These are phyloP conservation scores for Pythium monospermum DNA, from an alignment of 352 stramenopile species.

Conservation along the genomic window DNA sequence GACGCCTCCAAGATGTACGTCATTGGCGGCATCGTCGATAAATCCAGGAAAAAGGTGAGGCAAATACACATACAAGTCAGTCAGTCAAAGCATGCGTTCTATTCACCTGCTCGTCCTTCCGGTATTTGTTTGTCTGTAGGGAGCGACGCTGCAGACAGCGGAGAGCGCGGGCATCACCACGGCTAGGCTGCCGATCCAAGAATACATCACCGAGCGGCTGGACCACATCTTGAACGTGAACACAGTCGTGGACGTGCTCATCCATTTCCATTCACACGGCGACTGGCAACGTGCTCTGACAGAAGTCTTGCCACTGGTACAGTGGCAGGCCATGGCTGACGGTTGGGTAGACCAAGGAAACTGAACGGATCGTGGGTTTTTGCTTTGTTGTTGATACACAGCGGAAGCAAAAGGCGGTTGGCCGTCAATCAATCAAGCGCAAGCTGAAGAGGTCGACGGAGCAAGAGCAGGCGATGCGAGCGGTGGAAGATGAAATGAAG, in stretches of 20 bases:
- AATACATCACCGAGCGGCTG: conserved; percentile 54
- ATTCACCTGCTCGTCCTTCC: no score
- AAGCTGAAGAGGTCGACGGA: no score
- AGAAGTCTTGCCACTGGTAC: conserved; percentile 48
- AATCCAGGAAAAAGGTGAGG: conserved; percentile 55
- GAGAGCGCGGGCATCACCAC: conserved; percentile 42
- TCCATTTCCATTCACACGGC: conserved; percentile 31
- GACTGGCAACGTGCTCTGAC: conserved; percentile 53
- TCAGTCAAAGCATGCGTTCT: no score
- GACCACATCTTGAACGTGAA: conserved; percentile 84
- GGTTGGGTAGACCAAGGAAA: no score
- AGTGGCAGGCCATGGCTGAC: neutral
- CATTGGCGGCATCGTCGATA: conserved; percentile 79
- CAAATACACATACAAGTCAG: no score
- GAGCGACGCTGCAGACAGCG: conserved; percentile 50
- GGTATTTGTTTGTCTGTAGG: conserved; percentile 18
- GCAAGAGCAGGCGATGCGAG: no score
- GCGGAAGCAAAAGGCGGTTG: conserved; percentile 14
- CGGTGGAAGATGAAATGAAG: no score
- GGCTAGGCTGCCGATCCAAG: conserved; percentile 65
- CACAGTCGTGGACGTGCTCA: conserved; percentile 68
- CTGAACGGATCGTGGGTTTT: no score
- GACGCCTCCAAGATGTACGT: conserved; percentile 71
- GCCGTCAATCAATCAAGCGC: conserved; percentile 5
- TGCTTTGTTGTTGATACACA: no score